Percentiles rank a stretch among this genome's conserved stretches.
phyloP scores from a whole-genome alignment of 2,329 filamentous ascomycete genomes.

The Colletotrichum sansevieriae region DNA sequence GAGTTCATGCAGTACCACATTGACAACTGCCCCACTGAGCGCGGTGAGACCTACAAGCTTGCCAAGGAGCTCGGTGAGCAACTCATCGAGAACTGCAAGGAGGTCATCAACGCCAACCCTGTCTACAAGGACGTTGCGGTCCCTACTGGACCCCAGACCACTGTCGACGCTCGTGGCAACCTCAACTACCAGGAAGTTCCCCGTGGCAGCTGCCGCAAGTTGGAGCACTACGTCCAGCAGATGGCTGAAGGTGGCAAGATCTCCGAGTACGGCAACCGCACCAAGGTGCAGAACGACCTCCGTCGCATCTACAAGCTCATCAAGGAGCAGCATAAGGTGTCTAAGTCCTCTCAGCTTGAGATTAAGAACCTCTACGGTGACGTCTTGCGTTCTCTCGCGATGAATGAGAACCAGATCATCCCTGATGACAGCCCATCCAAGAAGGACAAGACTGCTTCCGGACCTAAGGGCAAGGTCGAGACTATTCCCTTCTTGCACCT shows the following conservation, averaged over 20 bases:
- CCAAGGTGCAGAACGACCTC: constrained; percentile 97
- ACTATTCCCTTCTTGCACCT: constrained; percentile 98
- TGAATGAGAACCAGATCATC: constrained; percentile 98
- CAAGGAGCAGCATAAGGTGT: constrained; percentile 97
- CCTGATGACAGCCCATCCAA: constrained; percentile 74
- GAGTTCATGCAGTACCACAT: constrained; percentile 99
- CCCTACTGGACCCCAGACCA: constrained; percentile 92
- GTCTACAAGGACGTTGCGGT: constrained; percentile 96
- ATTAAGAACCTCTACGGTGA: constrained; percentile 97
- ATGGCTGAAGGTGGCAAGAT: constrained; percentile 99
- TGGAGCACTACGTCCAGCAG: constrained; percentile 98
- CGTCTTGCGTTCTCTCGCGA: constrained; percentile 91
- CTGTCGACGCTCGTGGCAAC: constrained; percentile 92
- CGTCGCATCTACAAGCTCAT: constrained; percentile 98
- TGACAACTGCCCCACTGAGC: constrained; percentile 96
- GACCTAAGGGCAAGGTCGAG: constrained; percentile 90
- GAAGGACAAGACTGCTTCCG: constrained; percentile 65
- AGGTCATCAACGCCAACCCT: constrained; percentile 85
- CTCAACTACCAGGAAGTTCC: constrained; percentile 92
- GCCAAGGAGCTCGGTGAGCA: constrained; percentile 93
- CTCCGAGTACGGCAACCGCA: constrained; percentile 97
- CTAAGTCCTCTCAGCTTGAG: constrained; percentile 94
- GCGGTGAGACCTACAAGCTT: constrained; percentile 97
- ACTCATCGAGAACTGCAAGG: constrained; percentile 97
- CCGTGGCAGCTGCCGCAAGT: constrained; percentile 89